Evolutionary conservation across 768 basidiomycete genomes (phyloP).

Genomic region (Termitomyces sp.): DNA sequence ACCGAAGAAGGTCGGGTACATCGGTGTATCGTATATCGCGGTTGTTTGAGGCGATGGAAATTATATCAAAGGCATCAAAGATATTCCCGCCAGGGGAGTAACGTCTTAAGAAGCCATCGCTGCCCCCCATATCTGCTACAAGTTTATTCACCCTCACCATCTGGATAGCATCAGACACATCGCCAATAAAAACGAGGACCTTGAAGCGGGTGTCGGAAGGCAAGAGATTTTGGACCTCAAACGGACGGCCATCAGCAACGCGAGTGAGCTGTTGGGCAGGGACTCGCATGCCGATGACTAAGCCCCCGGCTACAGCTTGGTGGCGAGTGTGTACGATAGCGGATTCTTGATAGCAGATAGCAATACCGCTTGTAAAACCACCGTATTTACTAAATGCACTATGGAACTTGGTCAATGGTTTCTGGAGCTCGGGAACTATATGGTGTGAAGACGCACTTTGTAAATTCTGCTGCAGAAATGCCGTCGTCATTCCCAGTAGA

Average conservation of each 20-base stretch:
- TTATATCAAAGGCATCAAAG: slow-evolving; percentile 36
- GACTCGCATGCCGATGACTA: slow-evolving; percentile 49
- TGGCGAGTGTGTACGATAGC: slow-evolving; percentile 32
- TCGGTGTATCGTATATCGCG: slow-evolving; percentile 39
- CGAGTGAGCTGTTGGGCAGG: slow-evolving; percentile 44
- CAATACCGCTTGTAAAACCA: slow-evolving; percentile 49
- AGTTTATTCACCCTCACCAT: slow-evolving; percentile 22
- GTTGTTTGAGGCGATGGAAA: slow-evolving; percentile 31
- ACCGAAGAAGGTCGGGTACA: slow-evolving; percentile 39
- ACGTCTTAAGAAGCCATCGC: slow-evolving; percentile 21
- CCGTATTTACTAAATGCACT: slow-evolving; percentile 51
- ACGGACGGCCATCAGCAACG: slow-evolving; percentile 43
- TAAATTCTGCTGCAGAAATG: slow-evolving; percentile 48
- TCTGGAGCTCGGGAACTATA: background rate
- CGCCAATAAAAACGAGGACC: slow-evolving; percentile 48
- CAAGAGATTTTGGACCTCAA: slow-evolving; percentile 50
- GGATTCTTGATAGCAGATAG: slow-evolving; percentile 47
- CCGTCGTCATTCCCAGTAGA: slow-evolving; percentile 25
- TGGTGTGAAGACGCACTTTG: slow-evolving; percentile 24
- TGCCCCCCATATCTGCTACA: slow-evolving; percentile 25
- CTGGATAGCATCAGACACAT: slow-evolving; percentile 27
- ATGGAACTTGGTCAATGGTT: background rate
- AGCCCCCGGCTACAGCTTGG: slow-evolving; percentile 31
- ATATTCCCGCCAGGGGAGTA: slow-evolving; percentile 25
- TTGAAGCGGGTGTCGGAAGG: slow-evolving; percentile 51